Base-by-base conservation (phyloP, 2,329 filamentous ascomycete species). In the Cladosporium cucumerinum region DNA sequence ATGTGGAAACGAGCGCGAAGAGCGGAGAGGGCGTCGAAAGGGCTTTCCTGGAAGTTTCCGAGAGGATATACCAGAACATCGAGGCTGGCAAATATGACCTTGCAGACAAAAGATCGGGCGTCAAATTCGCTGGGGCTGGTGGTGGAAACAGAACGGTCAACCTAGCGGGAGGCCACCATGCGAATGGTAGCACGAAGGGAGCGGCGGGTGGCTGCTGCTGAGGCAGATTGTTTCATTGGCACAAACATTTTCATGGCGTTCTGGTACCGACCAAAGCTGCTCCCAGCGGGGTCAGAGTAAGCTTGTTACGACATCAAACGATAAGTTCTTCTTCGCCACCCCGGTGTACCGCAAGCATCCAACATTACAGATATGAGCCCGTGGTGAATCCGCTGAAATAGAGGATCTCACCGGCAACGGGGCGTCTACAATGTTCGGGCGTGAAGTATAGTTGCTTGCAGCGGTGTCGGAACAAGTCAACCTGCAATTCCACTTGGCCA, bases 1-100 rank as follows among this genome's bases (percentile, higher is more conserved):
- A 98, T 76, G 92, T 98, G 68, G 95, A 99, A 82, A 99, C 95
- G 46, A 93, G 89, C 70, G 95, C 95, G 58, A 99, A 98, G 83
- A 96, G 89, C 67, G 95, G 95, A 61, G 92, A 96, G 75, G 92
- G 92, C 59, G 95, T 99, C 39, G 95, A 99, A 78, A 86, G 88
- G 70, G 95, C 95, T 1, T 99, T 99, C 74, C 85, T 96, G 75
- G 88, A 95, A 74, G 93, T 98, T 16, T 93, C 95, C 23, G 93
- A 97, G 82, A 85, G 93, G 77, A 98, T 99, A 81, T 96, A 96
- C 76, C 88, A 94, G 76, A 98, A 98, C 74, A 97, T 99, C 68
- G 92, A 97, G 81, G 92, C 92, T 1, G 95, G 95, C 12, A 92
- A 88, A 76, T 98, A 98, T 76, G 93, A 99, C 79, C 81, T 98